Percentiles rank a stretch among this genome's conserved stretches.
phyloP scores from a whole-genome alignment of 2,329 filamentous ascomycete genomes.

The Davidsoniella virescens region DNA sequence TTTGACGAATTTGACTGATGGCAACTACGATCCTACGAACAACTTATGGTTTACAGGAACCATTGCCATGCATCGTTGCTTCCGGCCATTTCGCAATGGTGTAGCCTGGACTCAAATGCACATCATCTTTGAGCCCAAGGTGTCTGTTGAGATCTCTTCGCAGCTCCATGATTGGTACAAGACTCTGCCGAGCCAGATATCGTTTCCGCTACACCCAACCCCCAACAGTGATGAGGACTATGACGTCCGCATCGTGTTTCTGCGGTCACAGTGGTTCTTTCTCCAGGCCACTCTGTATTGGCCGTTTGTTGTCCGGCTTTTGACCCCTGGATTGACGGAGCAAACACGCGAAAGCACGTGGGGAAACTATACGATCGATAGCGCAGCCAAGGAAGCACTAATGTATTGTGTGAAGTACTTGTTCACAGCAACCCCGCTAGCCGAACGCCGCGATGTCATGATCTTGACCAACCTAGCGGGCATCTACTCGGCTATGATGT shows the following conservation, averaged over 20 bases:
- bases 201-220: constrained; percentile 6
- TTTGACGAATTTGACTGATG: constrained; percentile 15
- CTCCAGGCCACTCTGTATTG: constrained; percentile 15
- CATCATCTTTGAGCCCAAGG: constrained; percentile 14
- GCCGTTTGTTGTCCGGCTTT: constrained; percentile 14
- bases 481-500: constrained; percentile 13
- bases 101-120: constrained; percentile 13
- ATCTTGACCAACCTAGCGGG: constrained; percentile 14
- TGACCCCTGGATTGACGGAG: constrained; percentile 2
- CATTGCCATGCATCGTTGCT: constrained; percentile 15
- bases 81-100: constrained; percentile 13
- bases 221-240: neutral
- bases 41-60: constrained; percentile 16
- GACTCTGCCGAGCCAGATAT: constrained; percentile 11
- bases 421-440: constrained; percentile 13
- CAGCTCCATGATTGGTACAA: constrained; percentile 15
- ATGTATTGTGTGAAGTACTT: constrained; percentile 13
- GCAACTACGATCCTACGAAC: neutral
- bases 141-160: constrained; percentile 13
- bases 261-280: constrained; percentile 15
- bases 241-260: constrained; percentile 13
- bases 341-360: neutral
- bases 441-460: constrained; percentile 14
- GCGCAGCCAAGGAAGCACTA: constrained; percentile 4
- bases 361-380: neutral